These are phyloP conservation scores for Penicillium sp. DNA, from an alignment of 2,329 filamentous ascomycete species.

Conservation along the genomic window DNA sequence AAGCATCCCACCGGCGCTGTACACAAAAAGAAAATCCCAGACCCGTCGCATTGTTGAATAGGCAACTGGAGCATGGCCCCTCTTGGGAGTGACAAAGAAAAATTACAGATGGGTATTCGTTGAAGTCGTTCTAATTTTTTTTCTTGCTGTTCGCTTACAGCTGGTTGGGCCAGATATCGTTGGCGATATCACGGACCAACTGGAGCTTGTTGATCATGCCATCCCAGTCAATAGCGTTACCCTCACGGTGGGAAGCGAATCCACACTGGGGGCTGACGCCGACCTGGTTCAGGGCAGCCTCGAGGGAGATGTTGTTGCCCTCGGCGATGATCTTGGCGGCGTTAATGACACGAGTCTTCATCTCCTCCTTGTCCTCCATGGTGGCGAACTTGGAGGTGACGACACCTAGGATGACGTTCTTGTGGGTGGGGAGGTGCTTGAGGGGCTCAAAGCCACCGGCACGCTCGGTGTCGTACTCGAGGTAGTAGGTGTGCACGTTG, in stretches of 20 bases:
- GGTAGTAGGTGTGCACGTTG: constrained; percentile 66
- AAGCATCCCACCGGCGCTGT: constrained; percentile 3
- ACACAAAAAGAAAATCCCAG: constrained; percentile 8
- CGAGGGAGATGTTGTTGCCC: constrained; percentile 62
- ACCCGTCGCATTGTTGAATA: constrained; percentile 13
- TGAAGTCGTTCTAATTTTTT: constrained; percentile 4
- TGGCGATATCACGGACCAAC: constrained; percentile 69
- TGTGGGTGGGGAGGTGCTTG: constrained; percentile 59
- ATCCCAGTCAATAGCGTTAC: constrained; percentile 67
- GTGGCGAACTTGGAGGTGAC: constrained; percentile 64
- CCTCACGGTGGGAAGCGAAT: constrained; percentile 72
- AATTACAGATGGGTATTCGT: constrained; percentile 15
- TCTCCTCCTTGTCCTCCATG: constrained; percentile 63
- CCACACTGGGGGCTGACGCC: constrained; percentile 71
- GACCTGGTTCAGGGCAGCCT: constrained; percentile 69
- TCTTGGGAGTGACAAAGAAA: constrained; percentile 1
- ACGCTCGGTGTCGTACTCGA: constrained; percentile 67
- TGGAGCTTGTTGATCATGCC: constrained; percentile 73
- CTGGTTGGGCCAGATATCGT: constrained; percentile 68
- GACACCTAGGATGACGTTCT: constrained; percentile 64
- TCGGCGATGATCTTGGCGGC: constrained; percentile 69
- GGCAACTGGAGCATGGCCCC: constrained; percentile 3
- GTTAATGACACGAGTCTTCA: constrained; percentile 59
- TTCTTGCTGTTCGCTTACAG: constrained; percentile 29
- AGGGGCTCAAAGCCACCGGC: constrained; percentile 67